Evolutionary conservation across 345 rosid genomes (phyloP), one percentile per base, ranked within the genome.

Genomic region (Eucalyptus victrix): DNA sequence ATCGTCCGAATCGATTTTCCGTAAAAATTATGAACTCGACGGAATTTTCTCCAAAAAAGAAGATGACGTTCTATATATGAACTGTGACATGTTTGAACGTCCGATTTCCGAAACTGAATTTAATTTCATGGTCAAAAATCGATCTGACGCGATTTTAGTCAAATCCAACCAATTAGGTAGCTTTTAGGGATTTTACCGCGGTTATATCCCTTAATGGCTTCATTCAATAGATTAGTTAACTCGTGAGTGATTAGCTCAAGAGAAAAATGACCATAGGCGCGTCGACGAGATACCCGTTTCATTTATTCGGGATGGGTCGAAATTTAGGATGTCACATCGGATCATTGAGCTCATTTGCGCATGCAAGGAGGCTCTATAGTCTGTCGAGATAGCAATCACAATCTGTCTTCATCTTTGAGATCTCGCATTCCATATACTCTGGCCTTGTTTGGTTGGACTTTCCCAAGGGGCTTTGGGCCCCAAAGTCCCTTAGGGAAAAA

Each of bases 331-430:
- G 14, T 4, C 14, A 49, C 5, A 12, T 49, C 5, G 2, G 50
- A 34, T 32, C 24, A 69, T 8, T 18, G 24, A 32, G 12, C 42
- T 34, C 80, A 91, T 87, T 50, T 91, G 91, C 4, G 87, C 87
- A 7, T 92, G 88, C 80, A 90, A 80, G 69, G 93, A 90, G 80
- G 90, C 88, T 90, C 91, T 95, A 90, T 94, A 90, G 42, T 91
- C 88, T 28, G 92, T 93, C 4, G 95, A 91, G 56, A 97, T 89
- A 32, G 92, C 88, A 42, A 5, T 89, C 4, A 90, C 97, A 5
- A 96, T 92, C 81, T 96, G 30, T 90, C 89, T 67, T 32, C 60
- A 95, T 93, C 90, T 91, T 94, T 1, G 91, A 89, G 58, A 97
- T 93, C 89, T 92, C 94, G 34, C 93, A 93, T 86, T 93, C 95